Percentiles rank a stretch among this genome's conserved stretches.
Conservation (phyloP, 192 early-diverging fungal species). For the Thamnidium elegans region DNA sequence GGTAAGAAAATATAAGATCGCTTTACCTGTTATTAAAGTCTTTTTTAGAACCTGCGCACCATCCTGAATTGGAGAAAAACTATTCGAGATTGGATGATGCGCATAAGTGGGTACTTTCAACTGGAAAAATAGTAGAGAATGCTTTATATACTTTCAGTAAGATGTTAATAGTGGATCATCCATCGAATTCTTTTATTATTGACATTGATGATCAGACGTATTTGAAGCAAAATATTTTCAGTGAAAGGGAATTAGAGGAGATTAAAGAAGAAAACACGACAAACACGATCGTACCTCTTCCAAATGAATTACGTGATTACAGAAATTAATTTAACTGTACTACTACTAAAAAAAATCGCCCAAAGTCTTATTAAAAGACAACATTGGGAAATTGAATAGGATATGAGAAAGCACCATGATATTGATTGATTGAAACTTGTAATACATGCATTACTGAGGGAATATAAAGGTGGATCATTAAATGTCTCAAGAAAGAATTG, state of each 20-base stretch:
- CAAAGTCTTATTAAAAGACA: slow-evolving; percentile 18
- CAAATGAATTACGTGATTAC: slow-evolving; percentile 16
- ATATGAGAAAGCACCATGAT: slow-evolving; percentile 22
- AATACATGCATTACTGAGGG: slow-evolving; percentile 18
- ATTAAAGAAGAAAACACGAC: slow-evolving; percentile 17
- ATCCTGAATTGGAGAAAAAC: slow-evolving; percentile 14
- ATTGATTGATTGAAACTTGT: slow-evolving; percentile 7
- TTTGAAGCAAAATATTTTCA: slow-evolving; percentile 23
- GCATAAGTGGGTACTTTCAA: slow-evolving; percentile 26
- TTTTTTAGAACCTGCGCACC: slow-evolving; percentile 5
- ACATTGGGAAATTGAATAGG: slow-evolving; percentile 19
- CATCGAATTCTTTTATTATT: slow-evolving; percentile 28
- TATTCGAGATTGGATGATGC: slow-evolving; percentile 18
- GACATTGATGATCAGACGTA: slow-evolving; percentile 29
- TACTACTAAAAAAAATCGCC: slow-evolving; percentile 14
- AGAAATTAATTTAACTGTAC: slow-evolving; percentile 11
- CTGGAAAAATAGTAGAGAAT: slow-evolving; percentile 22
- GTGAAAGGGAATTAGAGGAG: slow-evolving; percentile 21
- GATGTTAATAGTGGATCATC: slow-evolving; percentile 17
- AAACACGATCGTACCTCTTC: slow-evolving; percentile 15
- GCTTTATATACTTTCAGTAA: slow-evolving; percentile 18
- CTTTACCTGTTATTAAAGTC: slow-evolving; percentile 11
- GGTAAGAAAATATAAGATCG: slow-evolving; percentile 10
- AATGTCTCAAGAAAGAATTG: slow-evolving; percentile 21
- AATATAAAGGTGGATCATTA: slow-evolving; percentile 29